Percentiles rank a stretch among this genome's conserved stretches.
phyloP scores from a whole-genome alignment of 1,139 yeast genomes.

The Kodamaea alishanica region DNA sequence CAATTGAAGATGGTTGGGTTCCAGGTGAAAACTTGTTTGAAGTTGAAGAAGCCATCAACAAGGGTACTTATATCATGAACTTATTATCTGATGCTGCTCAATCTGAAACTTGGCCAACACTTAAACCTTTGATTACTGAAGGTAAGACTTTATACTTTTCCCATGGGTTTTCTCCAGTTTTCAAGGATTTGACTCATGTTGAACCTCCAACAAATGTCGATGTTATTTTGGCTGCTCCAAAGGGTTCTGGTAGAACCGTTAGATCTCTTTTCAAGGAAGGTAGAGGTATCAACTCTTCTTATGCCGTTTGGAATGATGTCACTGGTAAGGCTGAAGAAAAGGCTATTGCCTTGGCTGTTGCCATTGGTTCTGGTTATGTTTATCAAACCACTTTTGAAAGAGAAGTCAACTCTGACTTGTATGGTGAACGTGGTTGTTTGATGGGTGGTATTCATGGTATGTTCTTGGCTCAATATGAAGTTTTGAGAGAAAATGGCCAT shows the following conservation, averaged over 20 bases:
- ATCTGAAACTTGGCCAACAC: conserved; percentile 90
- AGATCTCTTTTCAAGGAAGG: conserved; percentile 99
- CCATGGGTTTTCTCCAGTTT: conserved; percentile 99
- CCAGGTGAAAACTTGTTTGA: conserved; percentile 98
- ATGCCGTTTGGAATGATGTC: conserved; percentile 99
- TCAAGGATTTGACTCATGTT: conserved; percentile 95
- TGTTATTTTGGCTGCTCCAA: conserved; percentile 98
- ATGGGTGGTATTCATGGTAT: conserved; percentile 99
- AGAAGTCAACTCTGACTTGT: conserved; percentile 98
- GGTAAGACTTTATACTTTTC: conserved; percentile 98
- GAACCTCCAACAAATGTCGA: conserved; percentile 93
- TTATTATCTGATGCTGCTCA: conserved; percentile 98
- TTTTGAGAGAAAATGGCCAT: conserved; percentile 98
- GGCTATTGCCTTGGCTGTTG: conserved; percentile 97
- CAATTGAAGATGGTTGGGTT: conserved; percentile 99
- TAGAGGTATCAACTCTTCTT: conserved; percentile 99
- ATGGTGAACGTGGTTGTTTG: conserved; percentile 99
- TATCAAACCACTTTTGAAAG: conserved; percentile 99
- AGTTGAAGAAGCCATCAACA: conserved; percentile 85
- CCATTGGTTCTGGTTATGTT: conserved; percentile 99
- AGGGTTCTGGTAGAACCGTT: conserved; percentile 99
- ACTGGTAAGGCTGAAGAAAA: conserved; percentile 99
- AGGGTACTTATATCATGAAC: conserved; percentile 96
- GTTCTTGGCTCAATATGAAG: conserved; percentile 99
- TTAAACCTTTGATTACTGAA: conserved; percentile 90